Evolutionary conservation across 1,139 yeast species (phyloP), one percentile per base, ranked within the genome.

Genomic region (Meyerozyma sp.): DNA sequence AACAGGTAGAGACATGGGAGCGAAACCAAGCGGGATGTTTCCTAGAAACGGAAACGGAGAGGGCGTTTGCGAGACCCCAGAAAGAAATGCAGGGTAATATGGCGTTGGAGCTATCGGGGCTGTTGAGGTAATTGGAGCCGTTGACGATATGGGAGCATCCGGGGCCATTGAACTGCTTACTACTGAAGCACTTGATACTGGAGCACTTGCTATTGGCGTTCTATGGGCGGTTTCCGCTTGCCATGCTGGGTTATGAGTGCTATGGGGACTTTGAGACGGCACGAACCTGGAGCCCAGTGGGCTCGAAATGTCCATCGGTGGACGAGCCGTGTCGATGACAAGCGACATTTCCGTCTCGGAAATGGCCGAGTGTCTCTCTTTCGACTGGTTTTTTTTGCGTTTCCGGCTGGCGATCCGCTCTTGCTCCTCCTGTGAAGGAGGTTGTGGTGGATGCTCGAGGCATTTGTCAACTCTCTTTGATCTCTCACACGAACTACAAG

Each of bases 401-500:
- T 48, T 54, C 1, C 62, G 46, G 28, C 52, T 51, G 36, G 51
- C 51, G 25, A 57, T 57, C 32, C 55, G 44, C 37, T 41, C 45
- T 45, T 50, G 44, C 44, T 59, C 63, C 25, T 53, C 62, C 47
- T 45, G 51, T 23, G 73, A 62, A 2, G 79, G 80, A 7, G 80
- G 80, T 44, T 65, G 64, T 7, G 80, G 77, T 1, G 81, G 80
- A 36, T 65, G 59, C 21, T 50, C 51, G 20, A 61, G 44, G 52
- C 80, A 75, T 45, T 66, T 59, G 32, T 61, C 63, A 13, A 55
- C 61, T 40, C 81, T 57, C 46, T 68, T 68, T 50, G 74, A 73
- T 42, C 68, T 65, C 21, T 59, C 53, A 54, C 83, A 78, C 21
- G 77, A 66, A 2, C 73, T 60, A 54, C 83, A 78, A 0, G 82